Evolutionary conservation across 1,284 basidiomycete genomes (phyloP).

Genomic region (Heterobasidion parviporum): DNA sequence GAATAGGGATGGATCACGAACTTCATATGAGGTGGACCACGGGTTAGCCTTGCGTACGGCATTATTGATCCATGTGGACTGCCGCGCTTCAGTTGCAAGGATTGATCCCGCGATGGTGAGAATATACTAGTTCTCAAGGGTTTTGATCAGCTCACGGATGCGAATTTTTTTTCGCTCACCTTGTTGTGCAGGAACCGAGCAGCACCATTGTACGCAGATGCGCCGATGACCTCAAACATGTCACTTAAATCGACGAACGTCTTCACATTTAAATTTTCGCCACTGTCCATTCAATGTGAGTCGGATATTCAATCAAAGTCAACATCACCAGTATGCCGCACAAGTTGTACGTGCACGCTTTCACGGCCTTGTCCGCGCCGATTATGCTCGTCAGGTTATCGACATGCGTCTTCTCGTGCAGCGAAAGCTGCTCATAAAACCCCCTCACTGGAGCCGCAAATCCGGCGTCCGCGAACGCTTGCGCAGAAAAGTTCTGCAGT

Average conservation of each 20-base stretch:
- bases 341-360: conserved; percentile 51
- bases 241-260: conserved; percentile 42
- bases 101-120: conserved; percentile 27
- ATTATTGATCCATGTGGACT: conserved; percentile 41
- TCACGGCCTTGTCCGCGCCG: conserved; percentile 33
- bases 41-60: conserved; percentile 35
- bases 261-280: conserved; percentile 27
- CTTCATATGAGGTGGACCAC: conserved; percentile 51
- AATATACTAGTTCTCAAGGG: conserved; percentile 7
- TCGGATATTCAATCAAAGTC: background rate
- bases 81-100: conserved; percentile 36
- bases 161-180: background rate
- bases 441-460: conserved; percentile 32
- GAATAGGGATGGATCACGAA: conserved; percentile 5
- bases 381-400: conserved; percentile 33
- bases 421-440: conserved; percentile 36
- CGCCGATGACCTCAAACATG: conserved; percentile 47
- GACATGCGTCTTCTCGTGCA: conserved; percentile 43
- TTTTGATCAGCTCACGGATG: too few relatives aligned
- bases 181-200: conserved; percentile 28
- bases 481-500: conserved; percentile 28
- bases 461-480: conserved; percentile 36
- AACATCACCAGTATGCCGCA: conserved; percentile 17
- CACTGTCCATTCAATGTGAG: conserved; percentile 23
- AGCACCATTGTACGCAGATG: conserved; percentile 43